phyloP scores from a whole-genome alignment of 2,329 filamentous ascomycete genomes.

The Microcera coccophila region DNA sequence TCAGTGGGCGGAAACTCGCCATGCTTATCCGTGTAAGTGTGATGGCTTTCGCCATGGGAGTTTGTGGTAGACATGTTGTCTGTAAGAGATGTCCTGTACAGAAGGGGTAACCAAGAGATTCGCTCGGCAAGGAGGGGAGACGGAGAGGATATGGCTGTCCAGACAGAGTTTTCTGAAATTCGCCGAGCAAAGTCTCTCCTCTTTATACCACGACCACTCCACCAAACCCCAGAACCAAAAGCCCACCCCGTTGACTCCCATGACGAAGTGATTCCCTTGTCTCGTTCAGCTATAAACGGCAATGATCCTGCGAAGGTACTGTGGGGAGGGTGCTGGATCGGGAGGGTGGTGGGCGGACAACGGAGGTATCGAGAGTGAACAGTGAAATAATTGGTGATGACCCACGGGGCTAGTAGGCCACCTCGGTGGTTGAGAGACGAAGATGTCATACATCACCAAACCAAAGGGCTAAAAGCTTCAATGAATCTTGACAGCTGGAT shows the following conservation, averaged over 20 bases:
- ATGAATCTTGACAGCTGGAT: neutral
- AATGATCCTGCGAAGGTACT: constrained; percentile 5
- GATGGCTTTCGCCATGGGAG: constrained; percentile 23
- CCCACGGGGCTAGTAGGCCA: constrained; percentile 13
- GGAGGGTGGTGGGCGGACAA: constrained; percentile 12
- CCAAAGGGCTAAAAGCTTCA: neutral
- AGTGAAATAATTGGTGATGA: constrained; percentile 8
- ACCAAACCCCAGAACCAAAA: neutral
- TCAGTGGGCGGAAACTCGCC: constrained; percentile 8
- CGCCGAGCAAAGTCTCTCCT: neutral
- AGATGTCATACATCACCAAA: constrained; percentile 30
- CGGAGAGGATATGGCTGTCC: neutral
- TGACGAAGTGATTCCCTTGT: neutral
- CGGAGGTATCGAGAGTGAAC: constrained; percentile 2
- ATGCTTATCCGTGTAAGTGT: constrained; percentile 23
- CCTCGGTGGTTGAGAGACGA: constrained; percentile 3
- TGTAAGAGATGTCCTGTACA: neutral
- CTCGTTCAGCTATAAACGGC: constrained; percentile 2
- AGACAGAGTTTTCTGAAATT: neutral
- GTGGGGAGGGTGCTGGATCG: neutral
- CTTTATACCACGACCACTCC: neutral
- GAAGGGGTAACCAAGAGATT: neutral
- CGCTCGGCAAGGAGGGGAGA: neutral
- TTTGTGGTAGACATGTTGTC: constrained; percentile 18
- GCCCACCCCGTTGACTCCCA: neutral